A percentile compares a stretch with the other conserved stretches of the same genome.
phyloP scores from a whole-genome alignment of 805 yeast species.

The Candida insectorum region DNA sequence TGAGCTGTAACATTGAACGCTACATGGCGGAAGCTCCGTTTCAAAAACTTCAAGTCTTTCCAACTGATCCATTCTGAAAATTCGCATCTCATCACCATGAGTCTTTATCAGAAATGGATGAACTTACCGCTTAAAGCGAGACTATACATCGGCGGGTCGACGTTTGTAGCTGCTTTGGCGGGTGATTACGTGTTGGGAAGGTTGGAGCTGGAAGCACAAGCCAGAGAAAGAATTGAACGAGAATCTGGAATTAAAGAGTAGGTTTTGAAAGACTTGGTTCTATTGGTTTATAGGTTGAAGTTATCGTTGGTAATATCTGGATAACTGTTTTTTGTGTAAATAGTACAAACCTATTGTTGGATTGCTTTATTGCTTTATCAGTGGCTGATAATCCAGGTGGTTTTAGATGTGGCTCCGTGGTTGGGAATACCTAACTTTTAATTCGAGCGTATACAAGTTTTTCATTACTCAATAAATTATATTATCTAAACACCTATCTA shows the following conservation, averaged over 20 bases:
- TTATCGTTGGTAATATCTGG: no score
- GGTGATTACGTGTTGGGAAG: conserved; percentile 38
- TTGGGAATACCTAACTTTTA: no score
- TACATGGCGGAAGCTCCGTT: conserved; percentile 79
- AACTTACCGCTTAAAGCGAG: conserved; percentile 38
- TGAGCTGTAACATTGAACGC: conserved; percentile 56
- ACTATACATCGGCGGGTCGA: conserved; percentile 38
- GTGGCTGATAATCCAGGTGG: no score
- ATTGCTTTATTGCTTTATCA: no score
- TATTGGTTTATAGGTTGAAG: background rate
- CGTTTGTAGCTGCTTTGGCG: conserved; percentile 34
- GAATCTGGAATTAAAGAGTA: conserved; percentile 17
- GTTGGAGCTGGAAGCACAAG: conserved; percentile 34
- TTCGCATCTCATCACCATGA: conserved; percentile 9
- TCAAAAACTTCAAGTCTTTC: conserved; percentile 10
- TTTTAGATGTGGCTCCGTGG: no score
- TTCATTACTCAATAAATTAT: background rate
- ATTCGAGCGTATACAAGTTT: background rate
- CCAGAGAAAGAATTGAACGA: conserved; percentile 26
- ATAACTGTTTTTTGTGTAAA: no score
- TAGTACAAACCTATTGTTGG: no score
- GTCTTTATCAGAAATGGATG: conserved; percentile 33
- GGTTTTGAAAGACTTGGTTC: background rate
- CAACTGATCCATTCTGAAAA: conserved; percentile 7
- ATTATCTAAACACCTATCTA: no score